A percentile compares a stretch with the other conserved stretches of the same genome.
These are phyloP conservation scores for Globisporangium middletonii DNA, from an alignment of 352 stramenopile genomes.

Conservation along the genomic window DNA sequence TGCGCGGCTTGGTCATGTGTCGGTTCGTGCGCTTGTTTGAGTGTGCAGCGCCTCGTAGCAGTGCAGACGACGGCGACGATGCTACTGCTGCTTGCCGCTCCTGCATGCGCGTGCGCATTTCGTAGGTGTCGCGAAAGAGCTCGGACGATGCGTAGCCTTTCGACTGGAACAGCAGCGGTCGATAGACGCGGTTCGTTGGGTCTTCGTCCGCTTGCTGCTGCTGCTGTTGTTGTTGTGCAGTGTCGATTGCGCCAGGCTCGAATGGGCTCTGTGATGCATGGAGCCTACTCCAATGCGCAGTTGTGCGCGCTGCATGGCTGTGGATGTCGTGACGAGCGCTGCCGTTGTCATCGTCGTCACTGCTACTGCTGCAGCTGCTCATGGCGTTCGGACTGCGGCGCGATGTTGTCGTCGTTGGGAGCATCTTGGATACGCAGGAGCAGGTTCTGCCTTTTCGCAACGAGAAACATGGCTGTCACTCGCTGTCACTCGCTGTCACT, in stretches of 20 bases:
- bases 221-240: not conserved
- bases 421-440: too few relatives aligned
- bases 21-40: slow-evolving; percentile 4
- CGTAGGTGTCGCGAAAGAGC: slow-evolving; percentile 71
- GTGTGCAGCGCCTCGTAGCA: slow-evolving; percentile 6
- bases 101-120: slow-evolving; percentile 64
- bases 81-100: slow-evolving; percentile 7
- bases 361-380: too few relatives aligned
- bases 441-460: too few relatives aligned
- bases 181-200: slow-evolving; percentile 40
- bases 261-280: too few relatives aligned
- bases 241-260: not conserved
- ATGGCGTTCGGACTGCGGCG: too few relatives aligned
- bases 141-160: slow-evolving; percentile 77
- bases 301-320: too few relatives aligned
- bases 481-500: too few relatives aligned
- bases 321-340: too few relatives aligned
- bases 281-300: too few relatives aligned
- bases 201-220: slow-evolving; percentile 18
- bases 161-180: slow-evolving; percentile 72
- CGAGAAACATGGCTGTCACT: too few relatives aligned
- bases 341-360: too few relatives aligned
- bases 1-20: slow-evolving; percentile 31
- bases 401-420: too few relatives aligned
- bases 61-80: slow-evolving; percentile 19